phyloP scores from a whole-genome alignment of 805 yeast species.

The Candida methanosorbosa region DNA sequence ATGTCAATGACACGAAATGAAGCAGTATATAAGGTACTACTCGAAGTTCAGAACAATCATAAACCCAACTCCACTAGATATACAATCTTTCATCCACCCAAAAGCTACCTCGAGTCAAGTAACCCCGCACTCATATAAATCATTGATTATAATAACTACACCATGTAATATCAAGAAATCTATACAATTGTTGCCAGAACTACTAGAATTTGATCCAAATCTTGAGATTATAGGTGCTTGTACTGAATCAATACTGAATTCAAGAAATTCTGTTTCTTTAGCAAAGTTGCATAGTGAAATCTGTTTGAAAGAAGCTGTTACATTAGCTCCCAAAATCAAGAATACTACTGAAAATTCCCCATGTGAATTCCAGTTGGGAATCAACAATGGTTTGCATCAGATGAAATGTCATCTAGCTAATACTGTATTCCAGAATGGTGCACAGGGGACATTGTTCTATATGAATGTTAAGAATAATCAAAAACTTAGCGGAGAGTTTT shows the following conservation, averaged over 20 bases:
- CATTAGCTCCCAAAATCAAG: too few species aligned
- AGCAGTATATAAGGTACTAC: too few species aligned
- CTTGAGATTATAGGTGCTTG: slow-evolving; percentile 15
- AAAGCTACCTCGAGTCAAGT: neutral
- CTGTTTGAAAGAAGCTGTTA: too few species aligned
- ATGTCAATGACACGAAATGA: too few species aligned
- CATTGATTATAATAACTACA: slow-evolving; percentile 19
- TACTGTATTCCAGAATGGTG: slow-evolving; percentile 3
- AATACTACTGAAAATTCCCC: too few species aligned
- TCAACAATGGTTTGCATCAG: too few species aligned
- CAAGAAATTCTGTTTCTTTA: slow-evolving; percentile 18
- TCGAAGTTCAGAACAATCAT: neutral
- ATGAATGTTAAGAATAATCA: neutral
- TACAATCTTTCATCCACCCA: too few species aligned
- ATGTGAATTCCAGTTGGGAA: too few species aligned
- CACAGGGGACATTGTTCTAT: slow-evolving; percentile 1
- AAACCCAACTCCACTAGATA: neutral
- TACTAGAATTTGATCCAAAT: slow-evolving; percentile 5
- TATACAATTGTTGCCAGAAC: slow-evolving; percentile 6
- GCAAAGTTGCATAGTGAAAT: too few species aligned
- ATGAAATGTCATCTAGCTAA: slow-evolving; percentile 4
- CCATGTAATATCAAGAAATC: slow-evolving; percentile 17
- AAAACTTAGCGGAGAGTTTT: neutral
- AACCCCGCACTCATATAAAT: slow-evolving; percentile 1
- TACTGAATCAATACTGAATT: slow-evolving; percentile 18